Percentiles rank a stretch among this genome's conserved stretches.
These are phyloP conservation scores for Boeremia exigua DNA, from an alignment of 2,329 filamentous ascomycete genomes.

Conservation along the genomic window DNA sequence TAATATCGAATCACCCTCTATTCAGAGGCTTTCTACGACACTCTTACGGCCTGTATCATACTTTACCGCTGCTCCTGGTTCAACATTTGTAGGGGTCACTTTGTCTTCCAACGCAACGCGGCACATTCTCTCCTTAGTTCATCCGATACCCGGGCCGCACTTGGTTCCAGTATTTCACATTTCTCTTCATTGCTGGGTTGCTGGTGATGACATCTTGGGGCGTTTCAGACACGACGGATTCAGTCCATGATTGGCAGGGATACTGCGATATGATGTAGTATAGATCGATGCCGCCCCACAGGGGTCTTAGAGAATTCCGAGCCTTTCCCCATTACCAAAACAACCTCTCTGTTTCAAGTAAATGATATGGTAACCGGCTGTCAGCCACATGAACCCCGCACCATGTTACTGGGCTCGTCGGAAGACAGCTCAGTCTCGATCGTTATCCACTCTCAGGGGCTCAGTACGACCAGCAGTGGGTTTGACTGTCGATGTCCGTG, in stretches of 20 bases:
- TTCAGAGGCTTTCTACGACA: conserved; percentile 20
- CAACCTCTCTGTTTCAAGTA: conserved; percentile 7
- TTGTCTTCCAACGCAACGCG: conserved; percentile 16
- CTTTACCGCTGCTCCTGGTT: not conserved
- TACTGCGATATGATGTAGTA: conserved; percentile 33
- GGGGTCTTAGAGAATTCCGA: conserved; percentile 30
- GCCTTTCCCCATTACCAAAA: conserved; percentile 21
- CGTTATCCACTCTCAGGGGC: not conserved
- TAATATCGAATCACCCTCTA: conserved; percentile 23
- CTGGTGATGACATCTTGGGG: conserved; percentile 24
- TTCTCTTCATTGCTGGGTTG: conserved; percentile 20
- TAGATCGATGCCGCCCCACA: conserved; percentile 30
- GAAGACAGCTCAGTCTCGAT: not conserved
- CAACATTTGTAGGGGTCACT: not conserved
- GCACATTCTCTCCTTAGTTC: conserved; percentile 25
- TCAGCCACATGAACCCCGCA: conserved; percentile 6
- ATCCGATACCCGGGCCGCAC: conserved; percentile 39
- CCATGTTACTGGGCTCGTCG: not conserved
- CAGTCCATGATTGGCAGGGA: conserved; percentile 23
- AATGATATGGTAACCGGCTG: not conserved
- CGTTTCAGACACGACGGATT: conserved; percentile 36
- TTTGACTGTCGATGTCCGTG: not conserved
- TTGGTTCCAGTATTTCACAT: conserved; percentile 27
- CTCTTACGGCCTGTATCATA: conserved; percentile 33
- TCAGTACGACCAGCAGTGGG: not conserved